Evolutionary conservation across 352 stramenopile species (phyloP).

Genomic region (Phytophthora pinifolia): DNA sequence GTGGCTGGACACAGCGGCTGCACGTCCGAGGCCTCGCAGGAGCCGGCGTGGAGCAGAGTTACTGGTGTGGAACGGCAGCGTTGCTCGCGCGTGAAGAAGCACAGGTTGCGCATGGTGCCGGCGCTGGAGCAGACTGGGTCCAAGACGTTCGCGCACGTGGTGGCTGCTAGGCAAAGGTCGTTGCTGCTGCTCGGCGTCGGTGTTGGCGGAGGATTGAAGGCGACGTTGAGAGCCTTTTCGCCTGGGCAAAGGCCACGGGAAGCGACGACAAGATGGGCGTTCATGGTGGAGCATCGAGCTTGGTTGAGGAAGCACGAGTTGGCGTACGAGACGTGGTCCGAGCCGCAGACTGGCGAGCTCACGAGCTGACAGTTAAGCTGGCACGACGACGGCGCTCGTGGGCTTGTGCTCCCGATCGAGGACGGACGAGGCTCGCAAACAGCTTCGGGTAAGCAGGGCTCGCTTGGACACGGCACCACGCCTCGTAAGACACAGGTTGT

Average conservation of each 20-base stretch:
- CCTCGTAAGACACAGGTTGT: slow-evolving; percentile 46
- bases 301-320: slow-evolving; percentile 59
- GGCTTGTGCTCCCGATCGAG: slow-evolving; percentile 4
- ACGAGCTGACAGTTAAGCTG: slow-evolving; percentile 36
- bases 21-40: slow-evolving; percentile 29
- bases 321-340: slow-evolving; percentile 43
- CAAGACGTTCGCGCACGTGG: slow-evolving; percentile 38
- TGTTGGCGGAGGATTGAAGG: slow-evolving; percentile 30
- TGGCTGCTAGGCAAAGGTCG: slow-evolving; percentile 16
- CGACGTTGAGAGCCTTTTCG: slow-evolving; percentile 28
- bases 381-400: slow-evolving; percentile 16
- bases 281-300: slow-evolving; percentile 32
- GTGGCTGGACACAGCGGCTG: slow-evolving; percentile 34
- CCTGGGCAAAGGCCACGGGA: slow-evolving; percentile 35
- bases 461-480: slow-evolving; percentile 28
- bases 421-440: slow-evolving; percentile 36
- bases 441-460: slow-evolving; percentile 47
- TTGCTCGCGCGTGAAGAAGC: slow-evolving; percentile 34
- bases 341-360: slow-evolving; percentile 47
- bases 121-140: slow-evolving; percentile 52
- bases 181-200: not conserved
- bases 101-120: slow-evolving; percentile 53
- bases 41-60: slow-evolving; percentile 22
- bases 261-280: slow-evolving; percentile 20
- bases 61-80: slow-evolving; percentile 27